Conservation (phyloP, 495 filamentous ascomycete genomes). For the Hyaloscypha hepaticicola region DNA sequence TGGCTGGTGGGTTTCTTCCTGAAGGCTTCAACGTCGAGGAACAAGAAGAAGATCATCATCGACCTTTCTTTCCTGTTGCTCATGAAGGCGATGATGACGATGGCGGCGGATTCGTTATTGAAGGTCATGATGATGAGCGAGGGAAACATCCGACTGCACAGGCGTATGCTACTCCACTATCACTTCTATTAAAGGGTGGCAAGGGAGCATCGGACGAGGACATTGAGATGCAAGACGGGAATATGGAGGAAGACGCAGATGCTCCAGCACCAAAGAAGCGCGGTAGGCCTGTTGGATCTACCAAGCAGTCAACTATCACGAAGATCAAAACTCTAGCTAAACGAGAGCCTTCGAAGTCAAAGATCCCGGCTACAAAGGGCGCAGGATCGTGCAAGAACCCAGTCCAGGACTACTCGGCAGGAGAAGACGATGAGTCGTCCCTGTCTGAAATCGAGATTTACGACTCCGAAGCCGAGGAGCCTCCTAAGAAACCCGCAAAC, state of each 20-base stretch:
- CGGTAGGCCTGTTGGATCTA: conserved; percentile 16
- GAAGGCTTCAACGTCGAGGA: conserved; percentile 42
- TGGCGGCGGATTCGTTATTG: conserved; percentile 32
- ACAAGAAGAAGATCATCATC: conserved; percentile 10
- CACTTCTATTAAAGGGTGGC: conserved; percentile 7
- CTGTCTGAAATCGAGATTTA: conserved; percentile 12
- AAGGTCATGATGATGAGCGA: conserved; percentile 20
- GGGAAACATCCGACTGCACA: conserved; percentile 4
- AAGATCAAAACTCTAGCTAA: conserved; percentile 6
- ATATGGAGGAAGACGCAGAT: conserved; percentile 2
- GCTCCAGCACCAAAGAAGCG: conserved; percentile 20
- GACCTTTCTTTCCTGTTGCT: conserved; percentile 29
- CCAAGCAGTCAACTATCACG: conserved; percentile 5
- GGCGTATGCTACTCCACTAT: conserved; percentile 28
- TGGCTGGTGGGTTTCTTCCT: conserved; percentile 56
- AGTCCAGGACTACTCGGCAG: conserved; percentile 9
- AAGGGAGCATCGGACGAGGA: conserved; percentile 12
- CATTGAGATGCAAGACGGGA: conserved; percentile 4
- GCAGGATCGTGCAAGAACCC: conserved; percentile 1
- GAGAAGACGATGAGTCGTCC: conserved; percentile 8
- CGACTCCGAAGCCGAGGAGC: conserved; percentile 4
- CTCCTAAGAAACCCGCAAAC: conserved; percentile 5
- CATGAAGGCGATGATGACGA: conserved; percentile 31
- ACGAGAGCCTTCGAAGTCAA: neutral
- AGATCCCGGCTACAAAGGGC: neutral